Evolutionary conservation across 2,329 filamentous ascomycete genomes (phyloP), one percentile per base, ranked within the genome.

Genomic region (Fusarium sp.): DNA sequence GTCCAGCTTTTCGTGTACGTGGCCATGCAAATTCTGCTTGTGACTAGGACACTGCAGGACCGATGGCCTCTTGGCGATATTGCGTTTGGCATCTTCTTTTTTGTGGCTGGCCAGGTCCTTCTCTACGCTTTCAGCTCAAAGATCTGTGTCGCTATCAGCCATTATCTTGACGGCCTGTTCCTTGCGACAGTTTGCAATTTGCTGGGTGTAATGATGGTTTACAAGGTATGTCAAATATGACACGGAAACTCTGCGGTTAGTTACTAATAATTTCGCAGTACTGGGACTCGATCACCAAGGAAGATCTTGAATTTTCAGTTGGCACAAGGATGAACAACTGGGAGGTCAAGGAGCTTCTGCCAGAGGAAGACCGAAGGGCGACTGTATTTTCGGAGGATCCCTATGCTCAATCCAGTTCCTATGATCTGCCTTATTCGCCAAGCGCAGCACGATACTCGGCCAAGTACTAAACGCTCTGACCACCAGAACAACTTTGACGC

Each of bases 201-300:
- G 49, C 86, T 99, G 48, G 94, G 92, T 18, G 96, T 99, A 70
- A 99, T 99, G 96, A 99, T 98, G 96, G 92, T 99, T 42, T 99
- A 99, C 89, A 99, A 99, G 92, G 94, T 88, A 84, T 60, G 84
- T 78, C 26, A 26, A 41, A 35, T 20, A 31, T 28, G 14, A 59
- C 7, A 5, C 45, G 41, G 14, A 54, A 49, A 20, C 15, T 24
- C 24, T 18, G 10, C n/a, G 14, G 33, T 39, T 12, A 4, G 45
- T 65, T 54, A 33, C 63, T 74, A 69, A 75, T 42, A 57, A 57
- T 51, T 49, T 20, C 18, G n/a, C 10, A 76, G 95, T 99, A 97
- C 87, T 99, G 96, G 96, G 96, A 99, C 81, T 98, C 95, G 22
- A 99, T 99, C 83, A 99, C 96, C 28, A 95, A 94, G 80, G 96